Percentiles rank a stretch among this genome's conserved stretches.
phyloP scores from a whole-genome alignment of 1,284 basidiomycete genomes.

The Ustilago cynodontis region DNA sequence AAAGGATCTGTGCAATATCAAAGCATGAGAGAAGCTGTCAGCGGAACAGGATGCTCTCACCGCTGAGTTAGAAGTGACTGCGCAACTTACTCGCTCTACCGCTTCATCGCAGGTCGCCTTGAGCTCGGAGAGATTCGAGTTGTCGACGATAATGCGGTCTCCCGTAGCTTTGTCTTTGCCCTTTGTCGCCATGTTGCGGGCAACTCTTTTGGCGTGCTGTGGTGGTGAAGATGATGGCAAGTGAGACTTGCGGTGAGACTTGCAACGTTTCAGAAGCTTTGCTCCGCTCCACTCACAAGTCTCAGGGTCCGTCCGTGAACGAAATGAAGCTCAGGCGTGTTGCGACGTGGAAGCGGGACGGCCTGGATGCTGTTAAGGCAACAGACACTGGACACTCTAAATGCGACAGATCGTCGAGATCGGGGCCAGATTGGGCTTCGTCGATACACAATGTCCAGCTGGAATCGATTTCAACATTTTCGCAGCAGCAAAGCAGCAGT shows the following conservation, averaged over 20 bases:
- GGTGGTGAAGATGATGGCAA: neutral
- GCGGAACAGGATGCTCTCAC: too few relatives aligned
- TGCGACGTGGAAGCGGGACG: slow-evolving; percentile 17
- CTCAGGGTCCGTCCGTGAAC: neutral
- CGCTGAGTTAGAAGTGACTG: neutral
- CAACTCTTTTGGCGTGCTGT: neutral
- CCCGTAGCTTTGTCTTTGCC: slow-evolving; percentile 2
- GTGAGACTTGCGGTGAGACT: neutral
- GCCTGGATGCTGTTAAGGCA: neutral
- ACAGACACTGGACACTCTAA: neutral
- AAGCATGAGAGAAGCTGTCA: neutral
- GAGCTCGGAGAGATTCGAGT: slow-evolving; percentile 59
- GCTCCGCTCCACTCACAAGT: neutral
- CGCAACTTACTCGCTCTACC: slow-evolving; percentile 53
- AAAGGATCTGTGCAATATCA: slow-evolving; percentile 20
- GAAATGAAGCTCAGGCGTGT: slow-evolving; percentile 1
- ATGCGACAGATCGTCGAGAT: neutral
- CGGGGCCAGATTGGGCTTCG: neutral
- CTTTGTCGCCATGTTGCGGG: slow-evolving; percentile 18
- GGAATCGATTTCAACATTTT: slow-evolving; percentile 3
- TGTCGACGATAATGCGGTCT: slow-evolving; percentile 61
- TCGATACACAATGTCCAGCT: neutral
- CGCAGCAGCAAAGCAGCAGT: neutral
- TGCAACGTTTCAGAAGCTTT: neutral
- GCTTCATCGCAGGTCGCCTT: slow-evolving; percentile 66